Evolutionary conservation across 805 yeast species (phyloP).

Genomic region (Cyberlindnera euphorbiae): DNA sequence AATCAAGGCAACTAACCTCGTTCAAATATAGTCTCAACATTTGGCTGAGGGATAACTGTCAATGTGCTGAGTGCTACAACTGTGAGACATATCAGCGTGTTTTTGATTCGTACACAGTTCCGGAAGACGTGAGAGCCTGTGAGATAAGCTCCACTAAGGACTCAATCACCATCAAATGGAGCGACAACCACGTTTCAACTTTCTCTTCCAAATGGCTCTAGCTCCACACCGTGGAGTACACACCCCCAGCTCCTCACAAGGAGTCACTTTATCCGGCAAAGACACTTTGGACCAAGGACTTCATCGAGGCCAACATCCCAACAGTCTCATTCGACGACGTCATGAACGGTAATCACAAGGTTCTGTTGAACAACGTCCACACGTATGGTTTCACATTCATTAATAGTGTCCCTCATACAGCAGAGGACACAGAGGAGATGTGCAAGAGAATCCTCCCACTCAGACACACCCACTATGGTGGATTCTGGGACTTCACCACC

Average conservation of each 20-base stretch:
- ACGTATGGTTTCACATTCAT: conserved; percentile 57
- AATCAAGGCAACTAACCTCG: too few species aligned
- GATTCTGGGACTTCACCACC: conserved; percentile 74
- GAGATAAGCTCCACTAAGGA: not conserved
- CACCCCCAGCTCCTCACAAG: conserved; percentile 30
- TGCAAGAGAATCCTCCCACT: conserved; percentile 55
- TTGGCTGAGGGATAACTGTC: conserved; percentile 66
- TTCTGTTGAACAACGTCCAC: conserved; percentile 20
- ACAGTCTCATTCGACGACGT: conserved; percentile 41
- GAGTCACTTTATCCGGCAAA: conserved; percentile 33
- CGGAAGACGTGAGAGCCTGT: conserved; percentile 26
- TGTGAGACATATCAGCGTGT: conserved; percentile 54
- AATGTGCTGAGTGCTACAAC: conserved; percentile 50
- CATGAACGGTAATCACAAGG: conserved; percentile 31
- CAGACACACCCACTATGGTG: conserved; percentile 72
- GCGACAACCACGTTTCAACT: conserved; percentile 15
- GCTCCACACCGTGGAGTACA: conserved; percentile 28
- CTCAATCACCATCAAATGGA: conserved; percentile 10
- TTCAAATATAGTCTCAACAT: conserved; percentile 35
- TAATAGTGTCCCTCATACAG: conserved; percentile 53
- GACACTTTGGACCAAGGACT: conserved; percentile 41
- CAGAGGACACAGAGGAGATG: conserved; percentile 54
- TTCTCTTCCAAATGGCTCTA: conserved; percentile 21
- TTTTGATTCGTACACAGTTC: conserved; percentile 44
- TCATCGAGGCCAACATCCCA: conserved; percentile 24